phyloP scores from a whole-genome alignment of 2,329 filamentous ascomycete genomes.

The Septoria petroselini region DNA sequence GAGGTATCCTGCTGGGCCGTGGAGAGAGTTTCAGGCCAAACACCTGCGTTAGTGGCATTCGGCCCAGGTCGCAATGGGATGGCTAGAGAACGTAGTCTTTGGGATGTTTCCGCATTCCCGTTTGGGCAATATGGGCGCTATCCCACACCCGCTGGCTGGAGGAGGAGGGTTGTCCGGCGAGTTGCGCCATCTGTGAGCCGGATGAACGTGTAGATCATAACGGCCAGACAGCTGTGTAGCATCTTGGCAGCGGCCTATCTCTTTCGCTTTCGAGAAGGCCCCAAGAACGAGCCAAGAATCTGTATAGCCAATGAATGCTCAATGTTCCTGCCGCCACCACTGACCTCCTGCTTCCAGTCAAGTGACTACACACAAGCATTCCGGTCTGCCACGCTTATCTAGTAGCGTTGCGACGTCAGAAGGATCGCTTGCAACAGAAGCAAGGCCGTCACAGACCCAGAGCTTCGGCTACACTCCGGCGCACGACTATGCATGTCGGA shows the following conservation, averaged over 20 bases:
- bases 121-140: slow-evolving; percentile 6
- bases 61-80: slow-evolving; percentile 8
- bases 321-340: slow-evolving; percentile 4
- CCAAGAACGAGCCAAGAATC: slow-evolving; percentile 12
- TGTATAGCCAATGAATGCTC: not conserved
- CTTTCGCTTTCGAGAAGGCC: slow-evolving; percentile 13
- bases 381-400: slow-evolving; percentile 5
- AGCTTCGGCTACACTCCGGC: not conserved
- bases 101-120: not conserved
- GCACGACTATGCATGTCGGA: not conserved
- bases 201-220: slow-evolving; percentile 7
- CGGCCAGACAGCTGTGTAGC: slow-evolving; percentile 6
- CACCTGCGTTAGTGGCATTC: slow-evolving; percentile 7
- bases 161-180: not conserved
- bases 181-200: slow-evolving; percentile 1
- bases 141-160: slow-evolving; percentile 7
- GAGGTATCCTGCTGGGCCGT: not conserved
- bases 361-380: slow-evolving; percentile 8
- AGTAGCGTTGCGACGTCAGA: slow-evolving; percentile 16
- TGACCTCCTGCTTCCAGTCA: slow-evolving; percentile 18
- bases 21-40: slow-evolving; percentile 13
- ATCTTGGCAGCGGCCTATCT: slow-evolving; percentile 12
- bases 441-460: not conserved
- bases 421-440: not conserved
- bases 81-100: slow-evolving; percentile 2